Evolutionary conservation across 2,329 filamentous ascomycete species (phyloP), one percentile per base, ranked within the genome.

Genomic region (Neonectria punicea): DNA sequence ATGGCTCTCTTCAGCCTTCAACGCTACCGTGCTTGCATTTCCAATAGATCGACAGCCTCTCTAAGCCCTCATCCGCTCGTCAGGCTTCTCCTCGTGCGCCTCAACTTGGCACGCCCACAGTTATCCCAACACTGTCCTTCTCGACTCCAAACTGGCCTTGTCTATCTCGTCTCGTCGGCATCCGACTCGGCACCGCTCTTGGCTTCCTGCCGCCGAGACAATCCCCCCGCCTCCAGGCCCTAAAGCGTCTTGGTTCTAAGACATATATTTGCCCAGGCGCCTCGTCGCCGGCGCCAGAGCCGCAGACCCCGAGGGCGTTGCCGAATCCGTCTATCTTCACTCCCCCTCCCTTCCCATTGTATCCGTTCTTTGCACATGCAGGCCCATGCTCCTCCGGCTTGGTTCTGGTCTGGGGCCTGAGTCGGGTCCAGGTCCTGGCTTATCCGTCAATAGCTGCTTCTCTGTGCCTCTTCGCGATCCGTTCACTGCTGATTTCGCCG

Each of bases 311-410:
- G 32, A 59, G 20, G 43, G 46, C 28, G 53, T 53, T 20, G 41
- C 57, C 34, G 22, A 34, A 36, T 49, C 44, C 16, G 22, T 51
- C 41, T 65, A 72, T 66, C 11, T 10, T 50, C 66, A 70, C 71
- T 50, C 71, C 71, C 57, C 54, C 13, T n/a, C 36, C 32, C 28
- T 20, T 53, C 32, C 18, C 36, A 39, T 34, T 20, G 43, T 47
- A 14, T 59, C 11, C 16, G 28, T 41, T 46, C 61, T 63, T 39
- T 41, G 25, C 25, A 14, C 43, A 47, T 63, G 53, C 39, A 63
- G 43, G 49, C 61, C 36, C 25, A 68, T 55, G 58, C 36, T 54
- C 44, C 47, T 34, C 47, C 44, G 53, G 50, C 56, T 56, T 51
- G 28, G 61, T 55, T 16, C 41, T 46, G 58, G 34, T 28, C 46